Conservation (phyloP, 129 eudicot species). For the Flaveria linearis region DNA sequence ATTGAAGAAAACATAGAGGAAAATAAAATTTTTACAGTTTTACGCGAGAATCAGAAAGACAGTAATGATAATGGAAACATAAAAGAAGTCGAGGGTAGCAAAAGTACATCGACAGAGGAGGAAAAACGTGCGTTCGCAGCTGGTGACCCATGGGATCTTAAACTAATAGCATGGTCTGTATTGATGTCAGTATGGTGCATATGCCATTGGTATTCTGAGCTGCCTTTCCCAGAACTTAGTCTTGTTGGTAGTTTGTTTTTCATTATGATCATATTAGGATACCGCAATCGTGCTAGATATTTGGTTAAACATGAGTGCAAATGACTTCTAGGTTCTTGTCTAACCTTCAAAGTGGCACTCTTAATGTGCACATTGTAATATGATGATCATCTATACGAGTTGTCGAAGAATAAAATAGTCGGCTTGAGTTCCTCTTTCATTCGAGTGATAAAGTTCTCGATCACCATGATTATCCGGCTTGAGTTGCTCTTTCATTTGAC, state of each 20-base stretch:
- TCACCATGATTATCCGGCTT: too few relatives aligned
- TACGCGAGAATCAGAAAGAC: conserved; percentile 6
- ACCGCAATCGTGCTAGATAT: conserved; percentile 18
- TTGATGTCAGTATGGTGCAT: conserved; percentile 34
- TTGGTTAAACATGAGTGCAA: conserved; percentile 12
- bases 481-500: too few relatives aligned
- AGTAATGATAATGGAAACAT: background rate
- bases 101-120: background rate
- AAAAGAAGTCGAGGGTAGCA: background rate
- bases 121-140: conserved; percentile 15
- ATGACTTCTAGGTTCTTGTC: conserved; percentile 2
- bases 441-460: background rate
- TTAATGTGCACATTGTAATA: conserved; percentile 1
- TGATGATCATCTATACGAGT: background rate
- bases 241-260: conserved; percentile 24
- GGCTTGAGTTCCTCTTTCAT: background rate
- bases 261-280: conserved; percentile 29
- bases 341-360: background rate
- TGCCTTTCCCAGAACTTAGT: conserved; percentile 40
- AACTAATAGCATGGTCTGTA: conserved; percentile 18
- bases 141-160: conserved; percentile 29
- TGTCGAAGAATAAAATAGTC: background rate
- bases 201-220: conserved; percentile 43
- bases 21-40: conserved; percentile 5
- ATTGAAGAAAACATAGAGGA: conserved; percentile 18